Evolutionary conservation across 1,139 yeast genomes (phyloP), one percentile per base, ranked within the genome.

Genomic region (Wickerhamomyces sp.): DNA sequence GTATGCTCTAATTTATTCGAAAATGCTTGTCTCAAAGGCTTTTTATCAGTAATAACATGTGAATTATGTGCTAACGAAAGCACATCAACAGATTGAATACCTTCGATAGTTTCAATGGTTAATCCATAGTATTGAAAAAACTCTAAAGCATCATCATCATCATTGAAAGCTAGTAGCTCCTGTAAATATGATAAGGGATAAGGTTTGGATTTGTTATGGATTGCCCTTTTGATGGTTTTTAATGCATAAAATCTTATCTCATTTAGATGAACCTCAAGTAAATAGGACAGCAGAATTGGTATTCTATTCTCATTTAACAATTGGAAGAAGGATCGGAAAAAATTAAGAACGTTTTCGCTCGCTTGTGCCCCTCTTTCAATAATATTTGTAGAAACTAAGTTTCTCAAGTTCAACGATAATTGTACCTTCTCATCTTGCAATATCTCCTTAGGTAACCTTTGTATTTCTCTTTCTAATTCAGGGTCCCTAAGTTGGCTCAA

Each of bases 401-500:
- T 74, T 46, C 97, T 72, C 39, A 92, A 64, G 54, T 74, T 72
- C 32, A 90, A 58, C 1, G 96, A 96, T 20, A 78, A 57, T 54
- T 84, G 92, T 6, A 94, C 78, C n/a, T 68, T 57, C 0, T 67
- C 64, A 51, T 83, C 73, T 17, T 72, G 59, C 32, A 79, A 69
- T 3, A 92, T 68, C 2, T 67, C 56, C 5, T 50, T 45, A 0
- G 97, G 96, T 29, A 90, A 61, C 9, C 68, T 67, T 58, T 88
- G 96, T 8, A 85, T 60, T 46, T 78, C 87, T 43, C 89, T 70
- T 49, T 87, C 96, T 32, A 87, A 65, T 53, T 89, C 97, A 0
- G 95, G 82, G 56, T 92, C 97, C 49, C 87, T 70, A 8, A 87
- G 64, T 51, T 88, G 94, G 54, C 92, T 79, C 26, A 94, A 56